These are phyloP conservation scores for Ocimum tenuiflorum DNA, from an alignment of 257 asterid genomes.

Conservation along the genomic window DNA sequence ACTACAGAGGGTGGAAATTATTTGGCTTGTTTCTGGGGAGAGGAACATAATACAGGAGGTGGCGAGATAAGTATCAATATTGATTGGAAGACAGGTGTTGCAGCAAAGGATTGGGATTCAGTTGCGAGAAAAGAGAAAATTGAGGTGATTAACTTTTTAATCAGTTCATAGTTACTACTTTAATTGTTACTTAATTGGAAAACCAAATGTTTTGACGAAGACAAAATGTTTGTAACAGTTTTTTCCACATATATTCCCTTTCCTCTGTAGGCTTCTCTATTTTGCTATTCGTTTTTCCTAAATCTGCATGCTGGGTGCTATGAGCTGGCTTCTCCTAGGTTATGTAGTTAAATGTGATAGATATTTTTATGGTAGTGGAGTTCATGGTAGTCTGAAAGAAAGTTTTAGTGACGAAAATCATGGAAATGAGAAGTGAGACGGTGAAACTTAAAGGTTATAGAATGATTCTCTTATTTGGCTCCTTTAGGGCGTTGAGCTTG, in stretches of 20 bases:
- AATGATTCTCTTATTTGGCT: slow-evolving; percentile 15
- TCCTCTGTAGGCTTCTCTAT: not conserved
- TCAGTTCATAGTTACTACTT: slow-evolving; percentile 5
- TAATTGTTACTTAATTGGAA: not conserved
- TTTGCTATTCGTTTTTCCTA: not conserved
- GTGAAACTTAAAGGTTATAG: slow-evolving; percentile 4
- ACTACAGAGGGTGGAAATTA: slow-evolving; percentile 72
- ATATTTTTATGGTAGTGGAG: not conserved
- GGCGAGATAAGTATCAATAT: slow-evolving; percentile 63
- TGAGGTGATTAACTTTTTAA: slow-evolving; percentile 45
- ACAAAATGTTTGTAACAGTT: not conserved
- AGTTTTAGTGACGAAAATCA: not conserved
- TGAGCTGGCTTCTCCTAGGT: not conserved
- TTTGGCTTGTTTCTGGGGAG: slow-evolving; percentile 76
- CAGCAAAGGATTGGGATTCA: slow-evolving; percentile 89
- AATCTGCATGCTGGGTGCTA: not conserved
- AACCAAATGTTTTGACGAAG: not conserved
- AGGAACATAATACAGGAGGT: slow-evolving; percentile 34
- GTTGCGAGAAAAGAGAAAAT: slow-evolving; percentile 85
- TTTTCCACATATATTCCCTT: not conserved
- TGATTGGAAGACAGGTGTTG: slow-evolving; percentile 87
- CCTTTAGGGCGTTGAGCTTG: slow-evolving; percentile 74
- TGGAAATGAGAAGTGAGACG: not conserved
- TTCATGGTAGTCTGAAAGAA: not conserved
- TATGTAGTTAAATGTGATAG: not conserved